Evolutionary conservation across 768 basidiomycete species (phyloP).

Genomic region (Mycena galopus): DNA sequence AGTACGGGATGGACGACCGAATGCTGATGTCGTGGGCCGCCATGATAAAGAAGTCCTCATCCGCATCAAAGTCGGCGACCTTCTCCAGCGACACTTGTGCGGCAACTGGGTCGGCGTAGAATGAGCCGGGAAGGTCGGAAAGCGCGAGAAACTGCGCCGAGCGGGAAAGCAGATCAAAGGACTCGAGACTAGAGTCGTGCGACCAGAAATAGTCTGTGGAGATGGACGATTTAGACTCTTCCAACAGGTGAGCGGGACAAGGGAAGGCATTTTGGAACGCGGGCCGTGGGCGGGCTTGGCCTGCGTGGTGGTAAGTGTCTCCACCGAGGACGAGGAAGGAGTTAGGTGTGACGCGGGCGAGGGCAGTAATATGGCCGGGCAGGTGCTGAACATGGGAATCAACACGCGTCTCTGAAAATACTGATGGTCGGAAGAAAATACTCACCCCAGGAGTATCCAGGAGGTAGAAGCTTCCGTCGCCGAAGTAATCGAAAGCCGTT

Average conservation of each 20-base stretch:
- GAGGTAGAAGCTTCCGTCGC: slow-evolving; percentile 32
- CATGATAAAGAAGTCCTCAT: slow-evolving; percentile 21
- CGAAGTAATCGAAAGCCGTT: slow-evolving; percentile 26
- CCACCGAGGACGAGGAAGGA: slow-evolving; percentile 26
- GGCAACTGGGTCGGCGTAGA: slow-evolving; percentile 20
- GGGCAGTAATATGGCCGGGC: slow-evolving; percentile 16
- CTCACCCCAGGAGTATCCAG: slow-evolving; percentile 29
- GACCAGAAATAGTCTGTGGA: slow-evolving; percentile 30
- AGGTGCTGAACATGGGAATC: background rate
- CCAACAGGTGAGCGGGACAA: slow-evolving; percentile 21
- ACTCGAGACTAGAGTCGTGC: background rate
- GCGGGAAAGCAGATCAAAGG: slow-evolving; percentile 24
- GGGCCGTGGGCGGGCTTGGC: slow-evolving; percentile 24
- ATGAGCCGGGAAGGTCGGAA: slow-evolving; percentile 8
- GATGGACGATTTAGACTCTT: background rate
- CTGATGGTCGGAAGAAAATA: too few species aligned
- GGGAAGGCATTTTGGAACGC: slow-evolving; percentile 23
- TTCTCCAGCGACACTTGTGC: slow-evolving; percentile 18
- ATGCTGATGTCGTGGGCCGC: slow-evolving; percentile 22
- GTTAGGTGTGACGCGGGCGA: slow-evolving; percentile 25
- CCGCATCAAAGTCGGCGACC: slow-evolving; percentile 26
- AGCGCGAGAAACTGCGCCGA: slow-evolving; percentile 9
- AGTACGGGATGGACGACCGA: background rate
- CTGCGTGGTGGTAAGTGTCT: slow-evolving; percentile 29
- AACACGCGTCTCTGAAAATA: too few species aligned